These are phyloP conservation scores for Quillaja saponaria DNA, from an alignment of 306 rosid genomes.

Conservation along the genomic window DNA sequence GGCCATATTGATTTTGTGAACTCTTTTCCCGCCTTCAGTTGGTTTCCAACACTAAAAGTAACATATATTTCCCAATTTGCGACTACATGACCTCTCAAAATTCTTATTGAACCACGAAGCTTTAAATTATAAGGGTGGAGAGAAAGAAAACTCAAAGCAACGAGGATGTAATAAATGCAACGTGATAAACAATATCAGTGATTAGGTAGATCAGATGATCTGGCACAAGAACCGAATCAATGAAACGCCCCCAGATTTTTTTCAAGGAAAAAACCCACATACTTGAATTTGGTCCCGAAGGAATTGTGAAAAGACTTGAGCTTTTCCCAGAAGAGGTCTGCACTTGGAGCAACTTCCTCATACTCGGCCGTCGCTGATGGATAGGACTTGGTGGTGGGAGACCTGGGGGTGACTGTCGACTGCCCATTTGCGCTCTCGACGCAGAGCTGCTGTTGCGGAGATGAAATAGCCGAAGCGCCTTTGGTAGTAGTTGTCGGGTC, in stretches of 20 bases:
- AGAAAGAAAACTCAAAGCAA: neutral
- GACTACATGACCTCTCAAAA: conserved; percentile 1
- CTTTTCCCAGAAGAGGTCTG: conserved; percentile 60
- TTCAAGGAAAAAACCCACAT: conserved; percentile 1
- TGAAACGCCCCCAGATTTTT: neutral
- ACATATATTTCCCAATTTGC: neutral
- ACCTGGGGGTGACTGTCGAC: conserved; percentile 10
- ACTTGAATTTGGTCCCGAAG: conserved; percentile 56
- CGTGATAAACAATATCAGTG: no score
- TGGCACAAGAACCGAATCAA: neutral
- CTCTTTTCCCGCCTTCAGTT: conserved; percentile 1
- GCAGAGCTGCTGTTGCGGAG: conserved; percentile 11
- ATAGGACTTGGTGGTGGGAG: conserved; percentile 32
- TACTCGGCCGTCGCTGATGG: conserved; percentile 61
- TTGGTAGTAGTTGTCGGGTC: conserved; percentile 28
- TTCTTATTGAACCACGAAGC: neutral
- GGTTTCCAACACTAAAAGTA: conserved; percentile 2
- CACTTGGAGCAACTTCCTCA: conserved; percentile 49
- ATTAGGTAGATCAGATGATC: no score
- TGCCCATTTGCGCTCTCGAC: conserved; percentile 30
- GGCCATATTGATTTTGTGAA: no score
- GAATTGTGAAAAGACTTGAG: conserved; percentile 67
- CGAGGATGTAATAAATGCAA: no score
- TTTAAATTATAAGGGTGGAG: conserved; percentile 11
- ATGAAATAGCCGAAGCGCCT: conserved; percentile 32